phyloP scores from a whole-genome alignment of 1,139 yeast species.

The Debaryomyces robertsiae region DNA sequence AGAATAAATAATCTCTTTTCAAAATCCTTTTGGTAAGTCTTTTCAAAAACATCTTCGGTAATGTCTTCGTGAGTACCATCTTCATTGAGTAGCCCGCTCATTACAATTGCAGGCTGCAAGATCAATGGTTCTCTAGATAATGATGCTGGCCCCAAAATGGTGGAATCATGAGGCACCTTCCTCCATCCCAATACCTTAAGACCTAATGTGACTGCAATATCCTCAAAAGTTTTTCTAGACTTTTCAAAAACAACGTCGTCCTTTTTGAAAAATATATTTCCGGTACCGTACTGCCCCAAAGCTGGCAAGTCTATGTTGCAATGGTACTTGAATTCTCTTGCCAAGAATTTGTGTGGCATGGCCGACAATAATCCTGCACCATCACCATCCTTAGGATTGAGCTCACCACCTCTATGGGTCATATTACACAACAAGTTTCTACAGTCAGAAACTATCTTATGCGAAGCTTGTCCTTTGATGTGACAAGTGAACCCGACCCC shows the following conservation, averaged over 20 bases:
- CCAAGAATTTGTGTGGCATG: conserved; percentile 85
- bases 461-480: conserved; percentile 84
- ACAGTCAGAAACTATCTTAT: conserved; percentile 93
- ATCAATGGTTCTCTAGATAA: conserved; percentile 89
- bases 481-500: conserved; percentile 98
- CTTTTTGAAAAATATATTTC: conserved; percentile 88
- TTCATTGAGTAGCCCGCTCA: conserved; percentile 56
- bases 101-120: conserved; percentile 84
- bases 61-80: conserved; percentile 36
- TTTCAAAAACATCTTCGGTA: conserved; percentile 56
- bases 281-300: conserved; percentile 90
- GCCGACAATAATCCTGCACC: conserved; percentile 98
- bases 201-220: conserved; percentile 74
- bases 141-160: conserved; percentile 94
- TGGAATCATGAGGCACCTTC: conserved; percentile 90
- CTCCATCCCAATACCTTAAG: conserved; percentile 93
- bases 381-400: conserved; percentile 96
- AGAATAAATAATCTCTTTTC: conserved; percentile 83
- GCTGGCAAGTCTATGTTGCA: conserved; percentile 65
- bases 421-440: conserved; percentile 86
- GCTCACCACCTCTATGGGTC: conserved; percentile 98
- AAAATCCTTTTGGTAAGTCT: conserved; percentile 62
- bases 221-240: conserved; percentile 76
- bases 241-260: conserved; percentile 67
- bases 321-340: conserved; percentile 76